Evolutionary conservation across 1,284 basidiomycete species (phyloP).

Genomic region (Macrocystidia cucumis): DNA sequence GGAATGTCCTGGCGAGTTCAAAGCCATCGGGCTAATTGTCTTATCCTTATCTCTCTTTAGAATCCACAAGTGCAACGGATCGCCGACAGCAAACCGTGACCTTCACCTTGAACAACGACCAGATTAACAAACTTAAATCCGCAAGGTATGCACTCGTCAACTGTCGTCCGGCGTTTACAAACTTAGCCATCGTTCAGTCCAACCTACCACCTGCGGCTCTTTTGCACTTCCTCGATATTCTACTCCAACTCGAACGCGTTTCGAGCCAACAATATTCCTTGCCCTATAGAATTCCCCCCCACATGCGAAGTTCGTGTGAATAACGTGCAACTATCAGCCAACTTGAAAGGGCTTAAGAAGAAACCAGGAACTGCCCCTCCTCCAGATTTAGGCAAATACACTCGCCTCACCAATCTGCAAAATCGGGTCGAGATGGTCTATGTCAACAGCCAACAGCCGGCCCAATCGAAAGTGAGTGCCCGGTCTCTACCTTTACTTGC

Average conservation of each 20-base stretch:
- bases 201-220: constrained; percentile 79
- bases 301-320: constrained; percentile 91
- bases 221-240: constrained; percentile 89
- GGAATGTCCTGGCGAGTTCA: constrained; percentile 64
- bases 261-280: constrained; percentile 40
- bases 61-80: constrained; percentile 70
- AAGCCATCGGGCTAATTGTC: constrained; percentile 6
- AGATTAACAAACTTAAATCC: constrained; percentile 51
- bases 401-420: constrained; percentile 37
- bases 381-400: constrained; percentile 67
- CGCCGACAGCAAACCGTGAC: constrained; percentile 53
- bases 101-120: constrained; percentile 60
- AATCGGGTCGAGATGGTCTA: constrained; percentile 86
- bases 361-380: constrained; percentile 95
- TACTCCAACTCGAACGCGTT: constrained; percentile 50
- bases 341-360: constrained; percentile 90
- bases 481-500: neutral
- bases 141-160: constrained; percentile 31
- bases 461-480: constrained; percentile 54
- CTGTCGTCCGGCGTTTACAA: constrained; percentile 8
- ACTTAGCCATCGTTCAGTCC: constrained; percentile 36
- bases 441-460: constrained; percentile 80
- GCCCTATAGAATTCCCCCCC: constrained; percentile 86
- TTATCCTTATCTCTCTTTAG: no score
- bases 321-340: constrained; percentile 59